Conservation (phyloP, 176 grass and related monocot genomes). For the Rhipidocladum racemiflorum region DNA sequence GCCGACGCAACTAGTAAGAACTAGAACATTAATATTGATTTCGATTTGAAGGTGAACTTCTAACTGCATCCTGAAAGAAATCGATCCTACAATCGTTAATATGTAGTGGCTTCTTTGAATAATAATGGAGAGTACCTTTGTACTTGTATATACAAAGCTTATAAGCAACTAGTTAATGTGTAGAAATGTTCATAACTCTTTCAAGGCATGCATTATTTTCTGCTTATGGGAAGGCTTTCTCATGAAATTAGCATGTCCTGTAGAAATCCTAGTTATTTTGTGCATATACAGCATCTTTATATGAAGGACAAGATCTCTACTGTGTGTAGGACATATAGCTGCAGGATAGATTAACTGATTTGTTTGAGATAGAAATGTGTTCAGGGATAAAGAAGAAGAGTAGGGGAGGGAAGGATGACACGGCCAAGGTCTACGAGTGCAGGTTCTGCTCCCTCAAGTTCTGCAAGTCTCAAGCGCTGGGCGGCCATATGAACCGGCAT, state of each 20-base stretch:
- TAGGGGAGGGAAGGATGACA: conserved; percentile 61
- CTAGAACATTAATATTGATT: not conserved
- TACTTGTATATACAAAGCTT: not conserved
- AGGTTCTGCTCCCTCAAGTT: conserved; percentile 98
- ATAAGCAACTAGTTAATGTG: not conserved
- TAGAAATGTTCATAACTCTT: not conserved
- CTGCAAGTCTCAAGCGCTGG: conserved; percentile 93
- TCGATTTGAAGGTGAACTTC: not conserved
- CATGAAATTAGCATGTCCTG: not conserved
- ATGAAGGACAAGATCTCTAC: not conserved
- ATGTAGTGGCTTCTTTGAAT: not conserved
- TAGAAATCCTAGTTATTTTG: not conserved
- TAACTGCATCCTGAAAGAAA: not conserved
- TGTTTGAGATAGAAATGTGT: not conserved
- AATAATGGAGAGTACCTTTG: not conserved
- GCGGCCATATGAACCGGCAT: conserved; percentile 98
- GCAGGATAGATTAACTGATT: not conserved
- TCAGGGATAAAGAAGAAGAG: conserved; percentile 84
- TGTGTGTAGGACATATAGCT: not conserved
- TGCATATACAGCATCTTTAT: not conserved
- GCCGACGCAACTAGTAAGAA: conserved; percentile 49
- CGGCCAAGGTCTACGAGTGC: conserved; percentile 84
- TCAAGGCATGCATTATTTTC: not conserved
- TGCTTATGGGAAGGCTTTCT: not conserved
- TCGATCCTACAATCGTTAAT: not conserved